A percentile compares a stretch with the other conserved stretches of the same genome.
Evolutionary conservation across 768 basidiomycete genomes (phyloP).

Genomic region (Mycena crocata): DNA sequence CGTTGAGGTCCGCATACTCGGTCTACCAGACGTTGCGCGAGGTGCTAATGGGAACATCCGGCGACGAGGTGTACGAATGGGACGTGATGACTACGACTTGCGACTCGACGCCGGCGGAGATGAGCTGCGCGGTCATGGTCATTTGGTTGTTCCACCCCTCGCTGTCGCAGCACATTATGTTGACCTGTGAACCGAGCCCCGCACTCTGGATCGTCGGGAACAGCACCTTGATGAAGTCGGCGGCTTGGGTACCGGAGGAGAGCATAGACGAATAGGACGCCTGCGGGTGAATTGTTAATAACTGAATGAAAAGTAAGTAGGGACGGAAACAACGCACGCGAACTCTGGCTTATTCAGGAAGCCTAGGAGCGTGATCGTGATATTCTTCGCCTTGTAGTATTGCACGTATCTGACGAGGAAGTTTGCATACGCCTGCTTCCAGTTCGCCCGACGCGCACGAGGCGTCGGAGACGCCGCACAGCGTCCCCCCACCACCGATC

Average conservation of each 20-base stretch:
- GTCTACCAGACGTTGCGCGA: constrained; percentile 23
- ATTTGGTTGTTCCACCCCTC: constrained; percentile 30
- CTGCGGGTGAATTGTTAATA: not conserved
- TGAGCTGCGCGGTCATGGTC: constrained; percentile 25
- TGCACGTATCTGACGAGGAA: constrained; percentile 24
- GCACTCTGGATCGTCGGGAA: constrained; percentile 23
- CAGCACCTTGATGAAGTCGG: constrained; percentile 29
- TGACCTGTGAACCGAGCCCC: constrained; percentile 14
- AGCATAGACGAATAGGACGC: constrained; percentile 31
- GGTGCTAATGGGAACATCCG: constrained; percentile 19
- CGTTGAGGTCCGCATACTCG: constrained; percentile 27
- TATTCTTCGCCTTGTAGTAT: constrained; percentile 15
- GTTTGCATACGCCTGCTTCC: constrained; percentile 29
- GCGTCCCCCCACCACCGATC: constrained; percentile 18
- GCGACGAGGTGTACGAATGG: constrained; percentile 18
- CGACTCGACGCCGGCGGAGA: constrained; percentile 24
- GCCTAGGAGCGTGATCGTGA: constrained; percentile 25
- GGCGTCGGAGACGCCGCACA: constrained; percentile 23
- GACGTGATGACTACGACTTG: constrained; percentile 23
- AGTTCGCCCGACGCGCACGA: constrained; percentile 25
- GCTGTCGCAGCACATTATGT: constrained; percentile 25
- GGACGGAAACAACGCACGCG: constrained; percentile 8
- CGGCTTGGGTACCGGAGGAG: constrained; percentile 24
- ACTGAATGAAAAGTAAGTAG: not conserved
- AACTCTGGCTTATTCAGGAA: constrained; percentile 28